Base-by-base conservation (phyloP, 768 basidiomycete species). In the Lentinula sp. region DNA sequence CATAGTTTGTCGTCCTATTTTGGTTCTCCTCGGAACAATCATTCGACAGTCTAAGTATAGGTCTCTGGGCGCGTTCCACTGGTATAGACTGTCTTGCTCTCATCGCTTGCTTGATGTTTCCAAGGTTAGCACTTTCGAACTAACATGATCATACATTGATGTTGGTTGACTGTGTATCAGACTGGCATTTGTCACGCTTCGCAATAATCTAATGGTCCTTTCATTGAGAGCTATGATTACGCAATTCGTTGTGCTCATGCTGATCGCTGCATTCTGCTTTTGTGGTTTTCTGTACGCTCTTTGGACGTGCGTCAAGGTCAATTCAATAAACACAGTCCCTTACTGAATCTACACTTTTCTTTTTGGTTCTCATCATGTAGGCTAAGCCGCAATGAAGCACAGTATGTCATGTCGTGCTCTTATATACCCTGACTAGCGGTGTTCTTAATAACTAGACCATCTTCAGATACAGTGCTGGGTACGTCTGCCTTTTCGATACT, bases 211-310 rank as follows among this genome's bases (percentile, higher is more conserved):
- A 43, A 87, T 91, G 84, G 88, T 91, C 20, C 78, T 93, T 23
- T 87, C 91, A 6, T 73, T 94, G 36, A 86, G 96, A 1, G 93
- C 95, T 0, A 96, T 98, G 95, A 85, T 98, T 61, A 79, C 87
- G 63, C 94, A 98, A 69, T 98, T 98, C 68, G 72, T 83, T 20
- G 76, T 84, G n/a, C 77, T 93, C 23, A 92, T 93, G 90, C 67
- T 86, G 35, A 89, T 94, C 16, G 93, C 93, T 4, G 86, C 83
- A 1, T 95, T 94, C 69, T 95, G 93, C 69, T 97, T 97, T 70
- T 85, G 87, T 37, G 95, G 95, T 2, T 98, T 98, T 72, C 72
- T 94, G 49, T 98, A 97, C 73, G 93, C 93, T 0, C 77, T 98
- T 9, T 97, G 89, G 89, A 97, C 93, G 85, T 94, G 74, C 70